Base-by-base conservation (phyloP, 2,329 filamentous ascomycete genomes). In the Aspergillus quadricinctus region DNA sequence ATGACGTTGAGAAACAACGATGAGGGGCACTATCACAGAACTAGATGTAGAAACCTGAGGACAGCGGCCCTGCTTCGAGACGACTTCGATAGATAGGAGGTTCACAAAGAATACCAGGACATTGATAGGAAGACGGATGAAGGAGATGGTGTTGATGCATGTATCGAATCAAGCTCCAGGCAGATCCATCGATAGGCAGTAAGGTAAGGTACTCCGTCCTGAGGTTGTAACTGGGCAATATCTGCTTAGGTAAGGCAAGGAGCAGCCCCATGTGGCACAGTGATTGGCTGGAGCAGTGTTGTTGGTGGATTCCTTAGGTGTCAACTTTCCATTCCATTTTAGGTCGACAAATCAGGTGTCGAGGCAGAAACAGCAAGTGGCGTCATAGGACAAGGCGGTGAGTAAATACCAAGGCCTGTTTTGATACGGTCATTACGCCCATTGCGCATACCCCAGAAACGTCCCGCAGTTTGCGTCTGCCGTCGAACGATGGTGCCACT, bases 301-400 rank as follows among this genome's bases (percentile, higher is more conserved):
- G 19, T 25, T 11, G 3, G 10, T n/a, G 5, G 5, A 27, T 27
- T 25, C 43, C 43, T 46, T 14, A 46, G 43, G 43, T 46, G 43
- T 46, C 43, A 1, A 46, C 4, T 23, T 23, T n/a, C n/a, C n/a
- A n/a, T 27, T 21, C 43, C 21, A 11, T 10, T 6, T 45, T 4
- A 11, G 43, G 43, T 17, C 40, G 21, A 7, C 9, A 10, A 10
- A 61, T 48, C 62, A 57, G 61, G 53, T 56, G 1, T 27, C 23
- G 1, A 25, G 49, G 46, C 52, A 46, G 48, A 28, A 31, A 53
- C 23, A 50, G 25, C 56, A 40, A 31, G 63, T 71, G 68, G 68
- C 71, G 75, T 72, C 69, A 70, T 70, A 67, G 64, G 59, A 45
- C 37, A 61, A 65, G 67, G 70, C 70, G 71, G 70, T 72, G 66